phyloP scores from a whole-genome alignment of 169 alveolate species.

The Amoebophrya sp. region DNA sequence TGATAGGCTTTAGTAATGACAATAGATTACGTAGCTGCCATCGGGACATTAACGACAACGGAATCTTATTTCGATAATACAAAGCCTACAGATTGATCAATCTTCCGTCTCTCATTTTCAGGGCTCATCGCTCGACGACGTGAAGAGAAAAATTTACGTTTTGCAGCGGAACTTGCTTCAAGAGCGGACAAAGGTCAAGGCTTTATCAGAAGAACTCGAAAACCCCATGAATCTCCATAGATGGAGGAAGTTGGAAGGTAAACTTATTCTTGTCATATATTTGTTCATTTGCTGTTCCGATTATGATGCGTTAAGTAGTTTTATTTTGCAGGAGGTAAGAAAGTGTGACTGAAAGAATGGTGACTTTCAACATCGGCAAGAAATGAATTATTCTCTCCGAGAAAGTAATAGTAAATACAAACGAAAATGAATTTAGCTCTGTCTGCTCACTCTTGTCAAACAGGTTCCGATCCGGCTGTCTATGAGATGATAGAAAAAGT shows the following conservation, averaged over 20 bases:
- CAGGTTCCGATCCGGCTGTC: slow-evolving; percentile 76
- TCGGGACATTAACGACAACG: too few species aligned
- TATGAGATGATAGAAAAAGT: slow-evolving; percentile 78
- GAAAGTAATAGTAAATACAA: not conserved
- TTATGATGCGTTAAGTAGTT: too few species aligned
- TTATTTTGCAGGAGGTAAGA: too few species aligned
- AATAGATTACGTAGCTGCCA: too few species aligned
- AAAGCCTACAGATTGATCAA: not conserved
- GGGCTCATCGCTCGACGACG: not conserved
- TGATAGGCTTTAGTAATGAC: too few species aligned
- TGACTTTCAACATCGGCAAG: not conserved
- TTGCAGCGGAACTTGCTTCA: slow-evolving; percentile 43
- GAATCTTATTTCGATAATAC: too few species aligned
- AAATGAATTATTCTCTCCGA: not conserved
- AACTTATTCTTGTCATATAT: too few species aligned
- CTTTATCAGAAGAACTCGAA: slow-evolving; percentile 45
- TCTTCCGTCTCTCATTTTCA: not conserved
- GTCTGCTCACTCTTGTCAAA: too few species aligned
- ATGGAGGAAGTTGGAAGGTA: slow-evolving; percentile 85
- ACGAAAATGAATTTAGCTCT: not conserved
- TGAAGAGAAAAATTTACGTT: slow-evolving; percentile 35
- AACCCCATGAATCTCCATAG: slow-evolving; percentile 55
- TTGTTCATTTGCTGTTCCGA: too few species aligned
- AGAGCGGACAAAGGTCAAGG: slow-evolving; percentile 46
- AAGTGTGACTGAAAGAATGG: too few species aligned